phyloP scores from a whole-genome alignment of 1,284 basidiomycete genomes.

The Neolentinus lepideus region DNA sequence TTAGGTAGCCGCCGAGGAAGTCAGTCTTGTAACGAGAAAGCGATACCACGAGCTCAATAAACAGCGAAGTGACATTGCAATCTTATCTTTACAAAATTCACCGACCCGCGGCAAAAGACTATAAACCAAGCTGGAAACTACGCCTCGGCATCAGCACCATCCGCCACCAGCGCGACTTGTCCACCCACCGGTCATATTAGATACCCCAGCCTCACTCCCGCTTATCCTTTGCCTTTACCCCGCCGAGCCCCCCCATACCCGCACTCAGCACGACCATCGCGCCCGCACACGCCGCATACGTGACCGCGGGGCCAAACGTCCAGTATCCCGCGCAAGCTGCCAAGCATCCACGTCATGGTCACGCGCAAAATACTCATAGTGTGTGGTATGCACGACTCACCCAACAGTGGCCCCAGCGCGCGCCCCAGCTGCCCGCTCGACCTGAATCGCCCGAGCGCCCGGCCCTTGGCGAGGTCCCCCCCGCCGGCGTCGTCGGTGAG shows the following conservation, averaged over 20 bases:
- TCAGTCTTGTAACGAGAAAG: too few species aligned
- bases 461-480: constrained; percentile 69
- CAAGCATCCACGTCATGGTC: constrained; percentile 5
- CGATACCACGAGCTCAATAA: too few species aligned
- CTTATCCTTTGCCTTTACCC: neutral
- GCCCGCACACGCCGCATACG: constrained; percentile 61
- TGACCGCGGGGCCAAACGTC: constrained; percentile 75
- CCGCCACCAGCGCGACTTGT: too few species aligned
- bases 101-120: too few species aligned
- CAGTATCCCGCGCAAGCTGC: constrained; percentile 81
- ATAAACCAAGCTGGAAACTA: too few species aligned
- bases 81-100: too few species aligned
- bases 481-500: constrained; percentile 37
- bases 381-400: constrained; percentile 43
- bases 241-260: constrained; percentile 40
- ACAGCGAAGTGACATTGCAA: too few species aligned
- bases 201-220: too few species aligned
- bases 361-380: constrained; percentile 6
- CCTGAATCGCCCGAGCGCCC: constrained; percentile 78
- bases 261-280: constrained; percentile 54
- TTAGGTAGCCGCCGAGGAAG: too few species aligned
- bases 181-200: too few species aligned
- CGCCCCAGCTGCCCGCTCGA: constrained; percentile 86
- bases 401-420: constrained; percentile 82
- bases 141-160: too few species aligned